Percentiles rank a stretch among this genome's conserved stretches.
These are phyloP conservation scores for Venturia asperata DNA, from an alignment of 2,329 filamentous ascomycete genomes.

Conservation along the genomic window DNA sequence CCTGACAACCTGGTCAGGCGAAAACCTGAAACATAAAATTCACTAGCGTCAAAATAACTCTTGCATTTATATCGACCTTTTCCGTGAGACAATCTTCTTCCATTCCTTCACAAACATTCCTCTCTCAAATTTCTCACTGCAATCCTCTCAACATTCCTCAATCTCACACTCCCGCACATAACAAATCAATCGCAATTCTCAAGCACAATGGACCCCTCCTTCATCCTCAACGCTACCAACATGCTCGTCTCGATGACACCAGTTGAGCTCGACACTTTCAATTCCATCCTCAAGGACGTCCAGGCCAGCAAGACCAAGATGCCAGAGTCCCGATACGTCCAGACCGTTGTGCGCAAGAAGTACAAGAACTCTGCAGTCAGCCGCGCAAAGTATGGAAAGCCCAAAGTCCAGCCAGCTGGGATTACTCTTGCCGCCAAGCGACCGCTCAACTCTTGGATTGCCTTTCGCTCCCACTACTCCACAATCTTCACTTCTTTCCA, in stretches of 20 bases:
- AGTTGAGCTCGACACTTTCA: not conserved
- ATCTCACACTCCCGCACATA: constrained; percentile 5
- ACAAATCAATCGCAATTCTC: constrained; percentile 16
- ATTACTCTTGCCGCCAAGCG: constrained; percentile 22
- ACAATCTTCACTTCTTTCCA: constrained; percentile 40
- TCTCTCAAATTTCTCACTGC: not conserved
- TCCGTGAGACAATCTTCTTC: not conserved
- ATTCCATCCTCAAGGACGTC: not conserved
- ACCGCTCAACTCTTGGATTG: constrained; percentile 33
- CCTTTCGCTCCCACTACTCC: constrained; percentile 40
- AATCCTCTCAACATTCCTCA: not conserved
- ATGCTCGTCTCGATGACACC: not conserved
- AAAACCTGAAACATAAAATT: constrained; percentile 11
- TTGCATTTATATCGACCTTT: constrained; percentile 5
- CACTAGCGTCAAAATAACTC: constrained; percentile 9
- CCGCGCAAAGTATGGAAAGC: not conserved
- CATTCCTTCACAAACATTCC: not conserved
- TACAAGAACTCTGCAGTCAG: constrained; percentile 9
- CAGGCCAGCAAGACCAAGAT: not conserved
- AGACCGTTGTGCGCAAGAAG: not conserved
- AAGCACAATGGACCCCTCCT: constrained; percentile 11
- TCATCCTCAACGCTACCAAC: not conserved
- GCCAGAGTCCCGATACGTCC: not conserved
- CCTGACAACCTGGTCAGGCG: not conserved
- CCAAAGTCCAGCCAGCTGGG: constrained; percentile 11